A percentile compares a stretch with the other conserved stretches of the same genome.
Evolutionary conservation across 805 yeast species (phyloP).

Genomic region (Brettanomyces anomalus): DNA sequence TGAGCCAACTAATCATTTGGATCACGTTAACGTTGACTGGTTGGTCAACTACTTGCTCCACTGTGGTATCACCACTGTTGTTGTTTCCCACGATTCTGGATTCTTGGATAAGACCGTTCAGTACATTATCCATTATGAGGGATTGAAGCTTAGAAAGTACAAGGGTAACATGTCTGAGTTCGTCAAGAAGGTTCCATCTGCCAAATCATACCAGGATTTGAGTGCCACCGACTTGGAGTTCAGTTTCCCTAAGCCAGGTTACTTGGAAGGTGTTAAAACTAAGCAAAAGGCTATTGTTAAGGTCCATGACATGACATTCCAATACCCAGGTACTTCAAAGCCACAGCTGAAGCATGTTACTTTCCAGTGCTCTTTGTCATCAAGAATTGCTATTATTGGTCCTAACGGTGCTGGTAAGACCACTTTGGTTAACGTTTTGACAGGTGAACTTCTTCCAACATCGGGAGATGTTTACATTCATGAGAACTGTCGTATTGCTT

Average conservation of each 20-base stretch:
- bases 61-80: conserved; percentile 97
- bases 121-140: conserved; percentile 99
- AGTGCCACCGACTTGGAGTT: conserved; percentile 97
- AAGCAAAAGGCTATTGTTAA: conserved; percentile 99
- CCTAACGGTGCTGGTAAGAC: conserved; percentile 99
- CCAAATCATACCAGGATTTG: conserved; percentile 96
- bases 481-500: conserved; percentile 99
- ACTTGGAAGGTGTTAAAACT: conserved; percentile 99
- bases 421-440: conserved; percentile 94
- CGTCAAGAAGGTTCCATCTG: conserved; percentile 97
- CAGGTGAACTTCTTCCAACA: conserved; percentile 99
- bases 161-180: conserved; percentile 99
- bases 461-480: conserved; percentile 98
- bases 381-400: conserved; percentile 99
- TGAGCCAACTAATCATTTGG: conserved; percentile 99
- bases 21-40: conserved; percentile 99
- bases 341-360: conserved; percentile 88
- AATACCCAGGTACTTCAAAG: conserved; percentile 97
- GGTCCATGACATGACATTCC: conserved; percentile 96
- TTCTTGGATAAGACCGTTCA: conserved; percentile 96
- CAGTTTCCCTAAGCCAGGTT: conserved; percentile 99
- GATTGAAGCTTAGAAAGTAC: conserved; percentile 99
- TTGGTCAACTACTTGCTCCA: conserved; percentile 97
- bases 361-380: conserved; percentile 98
- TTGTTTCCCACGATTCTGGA: conserved; percentile 99